Conservation (phyloP, 352 stramenopile species). For the Peronosclerospora sorghi region DNA sequence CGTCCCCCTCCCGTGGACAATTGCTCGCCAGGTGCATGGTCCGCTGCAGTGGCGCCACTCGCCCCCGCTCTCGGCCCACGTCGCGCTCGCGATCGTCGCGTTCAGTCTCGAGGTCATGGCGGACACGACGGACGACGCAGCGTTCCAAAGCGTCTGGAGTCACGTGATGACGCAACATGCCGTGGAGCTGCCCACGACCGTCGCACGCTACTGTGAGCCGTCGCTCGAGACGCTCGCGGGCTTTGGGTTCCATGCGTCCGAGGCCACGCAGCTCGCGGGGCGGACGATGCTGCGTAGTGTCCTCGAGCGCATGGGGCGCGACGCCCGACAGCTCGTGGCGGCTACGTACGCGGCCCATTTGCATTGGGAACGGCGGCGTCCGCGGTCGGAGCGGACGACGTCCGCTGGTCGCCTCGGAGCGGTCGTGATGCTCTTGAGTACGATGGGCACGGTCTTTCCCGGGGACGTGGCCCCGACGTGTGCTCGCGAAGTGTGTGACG, state of each 20-base stretch:
- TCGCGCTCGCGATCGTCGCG: conserved; percentile 60
- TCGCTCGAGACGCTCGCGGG: conserved; percentile 61
- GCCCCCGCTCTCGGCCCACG: conserved; percentile 45
- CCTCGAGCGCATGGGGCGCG: conserved; percentile 54
- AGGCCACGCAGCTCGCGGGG: conserved; percentile 67
- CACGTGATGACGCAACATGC: conserved; percentile 81
- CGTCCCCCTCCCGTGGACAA: conserved; percentile 60
- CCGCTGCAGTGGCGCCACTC: conserved; percentile 81
- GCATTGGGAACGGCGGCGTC: conserved; percentile 64
- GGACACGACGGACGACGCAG: conserved; percentile 61
- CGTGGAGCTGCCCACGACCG: conserved; percentile 63
- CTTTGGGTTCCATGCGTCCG: conserved; percentile 65
- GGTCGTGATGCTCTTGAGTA: conserved; percentile 69
- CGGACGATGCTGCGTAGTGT: conserved; percentile 58
- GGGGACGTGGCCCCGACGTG: conserved; percentile 65
- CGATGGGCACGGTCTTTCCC: conserved; percentile 80
- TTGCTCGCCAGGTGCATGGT: too few species aligned
- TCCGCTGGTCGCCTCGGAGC: conserved; percentile 55
- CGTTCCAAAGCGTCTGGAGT: conserved; percentile 81
- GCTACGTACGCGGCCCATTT: conserved; percentile 74
- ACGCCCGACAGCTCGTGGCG: conserved; percentile 33
- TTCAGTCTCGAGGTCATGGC: conserved; percentile 81
- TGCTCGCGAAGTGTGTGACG: conserved; percentile 71
- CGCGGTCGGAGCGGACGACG: too few species aligned
- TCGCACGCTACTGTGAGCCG: conserved; percentile 54